Conservation (phyloP, 805 yeast species). For the Yamadazyma paraphyllophila region DNA sequence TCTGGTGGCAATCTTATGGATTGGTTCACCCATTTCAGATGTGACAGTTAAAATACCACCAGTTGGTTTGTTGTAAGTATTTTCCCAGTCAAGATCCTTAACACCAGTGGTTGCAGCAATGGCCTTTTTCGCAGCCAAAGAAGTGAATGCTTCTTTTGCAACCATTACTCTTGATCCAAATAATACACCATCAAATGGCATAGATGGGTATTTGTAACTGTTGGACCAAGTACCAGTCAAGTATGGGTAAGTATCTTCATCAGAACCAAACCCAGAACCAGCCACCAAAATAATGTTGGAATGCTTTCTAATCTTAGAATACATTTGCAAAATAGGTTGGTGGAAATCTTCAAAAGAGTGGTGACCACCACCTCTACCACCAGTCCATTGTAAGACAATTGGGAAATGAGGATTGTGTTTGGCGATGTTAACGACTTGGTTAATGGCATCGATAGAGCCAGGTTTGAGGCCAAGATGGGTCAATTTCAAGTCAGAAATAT, state of each 20-base stretch:
- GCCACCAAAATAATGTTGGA: constrained; percentile 87
- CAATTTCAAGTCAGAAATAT: constrained; percentile 86
- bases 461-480: constrained; percentile 96
- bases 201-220: constrained; percentile 84
- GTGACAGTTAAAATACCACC: constrained; percentile 96
- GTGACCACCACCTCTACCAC: constrained; percentile 99
- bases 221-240: constrained; percentile 97
- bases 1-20: constrained; percentile 96
- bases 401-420: constrained; percentile 96
- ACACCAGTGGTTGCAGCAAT: constrained; percentile 92
- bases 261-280: constrained; percentile 98
- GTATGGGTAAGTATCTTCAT: constrained; percentile 95
- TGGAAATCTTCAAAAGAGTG: constrained; percentile 99
- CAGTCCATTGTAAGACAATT: constrained; percentile 98
- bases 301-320: constrained; percentile 88
- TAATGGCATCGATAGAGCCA: constrained; percentile 91
- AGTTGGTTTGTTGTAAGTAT: constrained; percentile 88
- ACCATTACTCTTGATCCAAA: constrained; percentile 97
- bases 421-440: constrained; percentile 85
- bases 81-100: constrained; percentile 85
- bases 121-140: constrained; percentile 89
- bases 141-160: constrained; percentile 93
- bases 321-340: constrained; percentile 94
- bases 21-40: constrained; percentile 99
- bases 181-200: constrained; percentile 98